Base-by-base conservation (phyloP, 805 yeast species). In the Starmerella stigmatis region DNA sequence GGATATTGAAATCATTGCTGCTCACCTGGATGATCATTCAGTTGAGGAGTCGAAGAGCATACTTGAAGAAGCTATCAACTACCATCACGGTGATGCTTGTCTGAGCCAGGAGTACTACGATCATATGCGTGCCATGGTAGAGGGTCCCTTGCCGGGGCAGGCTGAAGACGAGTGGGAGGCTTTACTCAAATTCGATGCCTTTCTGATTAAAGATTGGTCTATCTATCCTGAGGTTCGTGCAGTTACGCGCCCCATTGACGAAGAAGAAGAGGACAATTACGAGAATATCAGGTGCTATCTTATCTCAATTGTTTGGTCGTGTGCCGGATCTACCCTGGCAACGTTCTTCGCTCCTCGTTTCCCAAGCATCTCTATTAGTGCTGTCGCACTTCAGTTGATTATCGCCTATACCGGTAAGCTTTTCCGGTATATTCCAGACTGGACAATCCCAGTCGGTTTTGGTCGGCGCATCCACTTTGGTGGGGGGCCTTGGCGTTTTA, bases 151-250 rank as follows among this genome's bases (percentile, higher is more conserved):
- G 2, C 26, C 34, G 3, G 46, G 44, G 5, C 45, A 43, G 38
- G 38, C 17, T 13, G 46, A 51, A 5, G 62, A 64, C 3, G 57
- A 56, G 12, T 44, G 49, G 47, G 47, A 46, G 15, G 40, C 26
- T 5, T 17, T 45, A 13, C 46, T 51, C 27, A 63, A 60, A 44
- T 57, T 68, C 25, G 70, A 71, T 48, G 74, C 75, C 3, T 68
- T 66, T 21, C 56, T 73, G 32, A 63, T 62, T 41, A 40, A 51
- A 31, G 62, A 56, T 46, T 71, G 70, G 58, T 73, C 79, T 1
- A 78, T 79, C 4, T 75, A 75, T 49, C 78, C 80, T 3, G 80
- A 77, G 56, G 76, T 77, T n/a, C 61, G 81, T 23, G 70, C 79
- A 9, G 72, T 75, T 25, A 70, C 74, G 6, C 72, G 68, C 23